A percentile compares a stretch with the other conserved stretches of the same genome.
These are phyloP conservation scores for Penicillium sp. DNA, from an alignment of 2,329 filamentous ascomycete species.

Conservation along the genomic window DNA sequence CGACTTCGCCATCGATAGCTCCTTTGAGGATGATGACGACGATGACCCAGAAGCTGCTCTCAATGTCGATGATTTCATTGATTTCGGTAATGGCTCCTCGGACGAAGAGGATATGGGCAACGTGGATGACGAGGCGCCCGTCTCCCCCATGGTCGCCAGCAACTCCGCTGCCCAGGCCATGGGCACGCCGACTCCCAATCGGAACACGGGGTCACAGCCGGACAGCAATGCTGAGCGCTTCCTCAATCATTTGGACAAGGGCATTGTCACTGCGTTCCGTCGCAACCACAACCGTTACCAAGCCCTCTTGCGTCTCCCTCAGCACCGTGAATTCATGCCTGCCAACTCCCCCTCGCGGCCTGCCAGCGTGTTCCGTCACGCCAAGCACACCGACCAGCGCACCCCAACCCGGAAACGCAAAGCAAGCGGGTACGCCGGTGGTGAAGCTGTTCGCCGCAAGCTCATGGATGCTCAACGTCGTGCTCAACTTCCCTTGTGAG, in stretches of 20 bases:
- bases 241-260: slow-evolving; percentile 65
- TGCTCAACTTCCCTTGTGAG: slow-evolving; percentile 38
- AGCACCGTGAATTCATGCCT: slow-evolving; percentile 46
- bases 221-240: slow-evolving; percentile 49
- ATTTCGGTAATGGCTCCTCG: slow-evolving; percentile 59
- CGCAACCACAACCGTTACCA: slow-evolving; percentile 54
- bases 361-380: slow-evolving; percentile 45
- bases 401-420: slow-evolving; percentile 44
- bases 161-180: slow-evolving; percentile 38
- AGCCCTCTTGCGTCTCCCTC: slow-evolving; percentile 48
- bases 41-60: slow-evolving; percentile 62
- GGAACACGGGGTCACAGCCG: slow-evolving; percentile 30
- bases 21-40: slow-evolving; percentile 60
- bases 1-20: slow-evolving; percentile 55
- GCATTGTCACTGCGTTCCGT: slow-evolving; percentile 75
- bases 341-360: slow-evolving; percentile 44
- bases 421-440: slow-evolving; percentile 36
- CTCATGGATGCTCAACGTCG: slow-evolving; percentile 44
- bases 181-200: slow-evolving; percentile 38
- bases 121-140: slow-evolving; percentile 45
- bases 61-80: slow-evolving; percentile 70
- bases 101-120: slow-evolving; percentile 54
- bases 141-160: slow-evolving; percentile 48
- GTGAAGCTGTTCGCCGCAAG: slow-evolving; percentile 45
- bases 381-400: slow-evolving; percentile 39